Evolutionary conservation across 2,329 filamentous ascomycete species (phyloP), one percentile per base, ranked within the genome.

Genomic region (Penicillium sp.): DNA sequence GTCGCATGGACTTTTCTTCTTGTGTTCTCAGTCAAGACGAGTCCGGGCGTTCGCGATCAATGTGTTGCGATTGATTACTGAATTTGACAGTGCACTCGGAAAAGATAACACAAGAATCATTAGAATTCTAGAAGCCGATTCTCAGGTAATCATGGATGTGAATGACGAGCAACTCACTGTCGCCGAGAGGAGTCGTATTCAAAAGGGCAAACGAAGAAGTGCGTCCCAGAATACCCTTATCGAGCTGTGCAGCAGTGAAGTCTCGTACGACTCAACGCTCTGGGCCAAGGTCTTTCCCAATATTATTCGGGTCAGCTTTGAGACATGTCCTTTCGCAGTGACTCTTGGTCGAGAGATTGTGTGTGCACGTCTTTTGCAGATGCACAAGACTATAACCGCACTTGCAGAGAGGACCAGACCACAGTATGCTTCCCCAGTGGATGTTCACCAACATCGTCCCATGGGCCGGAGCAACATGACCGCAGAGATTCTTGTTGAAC

Each of bases 281-380:
- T 99, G 94, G 94, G 95, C 94, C 75, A 99, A 97, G 67, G 87
- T 97, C 16, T 99, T 99, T 65, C 95, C 94, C 3, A 97, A 96
- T 65, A 81, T 99, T 29, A 89, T 99, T 51, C 85, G 90, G 10
- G 87, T 95, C 60, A 90, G 91, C 53, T 95, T 90, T 65, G 90
- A 96, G 60, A 88, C 88, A 53, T 99, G 93, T 64, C 89, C 90
- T 0, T 92, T 95, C 64, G 91, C 93, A 2, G 89, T 97, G 31
- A 92, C 90, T 0, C 84, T 97, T 44, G 91, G 90, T 24, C 84
- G 95, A 53, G 93, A 97, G 66, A 84, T 96, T 52, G 89, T 99
- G 41, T 97, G 93, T 73, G 91, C 93, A 59, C 85, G 94, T 52
- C 86, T 97, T 44, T 79, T 95, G 29, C 91, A 96, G 70, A 95